Evolutionary conservation across 495 filamentous ascomycete species (phyloP), one percentile per base, ranked within the genome.

Genomic region (Parathielavia hyrcaniae): DNA sequence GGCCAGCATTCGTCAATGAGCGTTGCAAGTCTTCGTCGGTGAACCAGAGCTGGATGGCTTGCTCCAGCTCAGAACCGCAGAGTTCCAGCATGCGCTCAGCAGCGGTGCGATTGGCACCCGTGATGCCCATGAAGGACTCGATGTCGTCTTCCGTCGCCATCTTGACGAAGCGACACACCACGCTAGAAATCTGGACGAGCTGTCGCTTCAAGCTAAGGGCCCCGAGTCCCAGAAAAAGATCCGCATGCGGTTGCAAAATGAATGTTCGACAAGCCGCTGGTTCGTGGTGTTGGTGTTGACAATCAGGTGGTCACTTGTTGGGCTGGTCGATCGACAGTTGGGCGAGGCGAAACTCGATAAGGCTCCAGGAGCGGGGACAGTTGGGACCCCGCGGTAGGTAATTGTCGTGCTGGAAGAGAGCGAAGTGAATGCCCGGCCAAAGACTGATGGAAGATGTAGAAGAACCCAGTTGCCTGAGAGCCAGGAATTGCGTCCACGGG

Each of bases 11-110:
- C 73, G 73, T 67, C 71, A 72, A 26, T 61, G 70, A 60, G 9
- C 72, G 83, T 62, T 71, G 83, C 69, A 69, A 82, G 72, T 75
- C 89, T 76, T 71, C 85, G 79, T 88, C 92, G 58, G 90, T 86
- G 71, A 88, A 97, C 75, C 82, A 98, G 13, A 97, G 85, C 74
- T 88, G 82, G 65, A 97, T 83, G 9, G 93, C 93, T 68, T 93
- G 88, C 65, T 86, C 82, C 53, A 90, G 75, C 65, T 95, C 84
- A 64, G 83, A 84, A 61, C 95, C 89, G 26, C 89, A 84, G 53
- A 98, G 75, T 62, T 86, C 78, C 38, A 97, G 81, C 71, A 95
- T 95, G 61, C 86, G 87, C 54, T 78, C 78, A 23, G 90, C 91
- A 58, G 83, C 78, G 59, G 84, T 75, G 11, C 81, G 78, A 53